These are phyloP conservation scores for Platismatia glauca DNA, from an alignment of 495 filamentous ascomycete genomes.

Conservation along the genomic window DNA sequence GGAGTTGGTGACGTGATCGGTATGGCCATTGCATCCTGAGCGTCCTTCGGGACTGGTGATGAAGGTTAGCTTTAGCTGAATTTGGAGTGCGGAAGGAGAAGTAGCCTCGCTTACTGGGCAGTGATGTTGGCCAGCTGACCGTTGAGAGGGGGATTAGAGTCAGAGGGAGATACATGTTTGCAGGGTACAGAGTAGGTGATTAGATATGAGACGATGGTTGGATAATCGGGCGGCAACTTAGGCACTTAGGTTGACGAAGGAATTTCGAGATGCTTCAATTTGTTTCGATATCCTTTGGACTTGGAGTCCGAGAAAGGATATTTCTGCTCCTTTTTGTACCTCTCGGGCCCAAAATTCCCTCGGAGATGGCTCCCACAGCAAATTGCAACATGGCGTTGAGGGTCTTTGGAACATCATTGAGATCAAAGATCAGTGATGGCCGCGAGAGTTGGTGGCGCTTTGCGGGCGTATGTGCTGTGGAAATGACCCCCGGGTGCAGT, in stretches of 20 bases:
- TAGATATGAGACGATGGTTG: not conserved
- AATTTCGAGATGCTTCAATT: not conserved
- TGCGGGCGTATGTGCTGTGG: not conserved
- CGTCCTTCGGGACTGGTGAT: not conserved
- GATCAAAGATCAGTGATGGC: not conserved
- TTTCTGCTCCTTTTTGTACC: not conserved
- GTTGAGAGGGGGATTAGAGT: not conserved
- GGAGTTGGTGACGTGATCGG: not conserved
- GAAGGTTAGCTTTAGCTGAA: not conserved
- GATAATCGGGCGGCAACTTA: not conserved
- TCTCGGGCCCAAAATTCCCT: not conserved
- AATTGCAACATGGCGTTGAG: not conserved
- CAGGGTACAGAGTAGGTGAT: not conserved
- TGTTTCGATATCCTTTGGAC: not conserved
- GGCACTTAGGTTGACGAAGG: not conserved
- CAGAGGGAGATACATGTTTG: not conserved
- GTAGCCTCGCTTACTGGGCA: not conserved
- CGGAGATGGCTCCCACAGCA: not conserved
- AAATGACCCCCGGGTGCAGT: not conserved
- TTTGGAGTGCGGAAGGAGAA: not conserved
- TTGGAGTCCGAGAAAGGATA: not conserved
- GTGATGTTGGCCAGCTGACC: not conserved
- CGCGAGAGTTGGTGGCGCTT: not conserved
- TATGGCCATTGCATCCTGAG: not conserved
- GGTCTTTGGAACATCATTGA: too few species aligned